Conservation (phyloP, 23 red algal species). For the Chondrus crispus region DNA sequence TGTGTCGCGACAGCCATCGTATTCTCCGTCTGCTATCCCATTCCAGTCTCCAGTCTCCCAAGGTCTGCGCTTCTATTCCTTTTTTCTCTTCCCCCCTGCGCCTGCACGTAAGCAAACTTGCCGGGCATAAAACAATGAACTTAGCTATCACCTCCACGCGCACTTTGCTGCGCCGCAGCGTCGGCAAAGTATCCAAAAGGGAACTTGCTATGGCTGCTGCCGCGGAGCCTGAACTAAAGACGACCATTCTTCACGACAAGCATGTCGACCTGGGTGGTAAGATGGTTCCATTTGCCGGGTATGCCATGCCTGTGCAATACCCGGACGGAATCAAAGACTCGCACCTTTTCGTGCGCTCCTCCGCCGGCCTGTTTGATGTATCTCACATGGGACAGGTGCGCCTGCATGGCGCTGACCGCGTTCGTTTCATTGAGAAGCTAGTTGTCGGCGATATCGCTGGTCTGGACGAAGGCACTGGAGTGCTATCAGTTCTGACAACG, state of each 20-base stretch:
- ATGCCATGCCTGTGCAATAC: slow-evolving; percentile 93
- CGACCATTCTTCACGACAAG: slow-evolving; percentile 87
- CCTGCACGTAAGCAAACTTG: too few relatives aligned
- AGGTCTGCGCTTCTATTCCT: too few relatives aligned
- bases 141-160: too few relatives aligned
- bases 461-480: slow-evolving; percentile 19
- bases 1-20: too few relatives aligned
- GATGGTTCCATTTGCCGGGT: slow-evolving; percentile 96
- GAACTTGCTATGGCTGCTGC: slow-evolving; percentile 32
- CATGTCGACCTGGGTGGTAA: slow-evolving; percentile 77
- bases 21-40: too few relatives aligned
- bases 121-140: too few relatives aligned
- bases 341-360: slow-evolving; percentile 87
- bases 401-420: slow-evolving; percentile 80
- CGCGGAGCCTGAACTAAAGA: slow-evolving; percentile 74
- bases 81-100: too few relatives aligned
- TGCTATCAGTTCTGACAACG: slow-evolving; percentile 88
- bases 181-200: too few relatives aligned
- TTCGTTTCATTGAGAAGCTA: slow-evolving; percentile 71
- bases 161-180: too few relatives aligned
- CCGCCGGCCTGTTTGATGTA: slow-evolving; percentile 94
- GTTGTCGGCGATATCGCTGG: slow-evolving; percentile 81
- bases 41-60: too few relatives aligned
- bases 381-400: slow-evolving; percentile 97
- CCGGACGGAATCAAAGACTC: slow-evolving; percentile 93